Conservation (phyloP, 192 early-diverging fungal genomes). For the Rhizophagus prolifer region DNA sequence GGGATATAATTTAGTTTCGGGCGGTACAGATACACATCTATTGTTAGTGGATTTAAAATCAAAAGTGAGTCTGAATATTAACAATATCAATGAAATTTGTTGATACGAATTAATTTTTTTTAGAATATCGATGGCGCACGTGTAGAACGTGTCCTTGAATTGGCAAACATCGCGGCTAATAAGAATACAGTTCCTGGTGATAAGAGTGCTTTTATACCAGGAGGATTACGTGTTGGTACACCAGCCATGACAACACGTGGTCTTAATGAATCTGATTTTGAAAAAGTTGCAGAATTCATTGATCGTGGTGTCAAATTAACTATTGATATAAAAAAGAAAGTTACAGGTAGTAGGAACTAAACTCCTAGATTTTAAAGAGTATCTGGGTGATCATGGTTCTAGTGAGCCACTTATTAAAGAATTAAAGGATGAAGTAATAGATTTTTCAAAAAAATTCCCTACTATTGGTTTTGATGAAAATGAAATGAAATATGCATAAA, state of each 20-base stretch:
- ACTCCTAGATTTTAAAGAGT: constrained; percentile 88
- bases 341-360: constrained; percentile 64
- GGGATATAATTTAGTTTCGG: constrained; percentile 83
- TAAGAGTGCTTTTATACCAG: constrained; percentile 88
- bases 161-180: constrained; percentile 96
- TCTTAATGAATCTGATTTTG: constrained; percentile 84
- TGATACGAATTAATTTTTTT: neutral
- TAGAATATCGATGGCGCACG: constrained; percentile 92
- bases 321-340: constrained; percentile 62
- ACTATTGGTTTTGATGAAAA: constrained; percentile 78
- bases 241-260: constrained; percentile 99
- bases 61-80: constrained; percentile 40
- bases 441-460: constrained; percentile 85
- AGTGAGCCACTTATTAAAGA: constrained; percentile 58
- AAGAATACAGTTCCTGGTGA: constrained; percentile 99
- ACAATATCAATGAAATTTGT: no score
- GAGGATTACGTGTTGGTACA: constrained; percentile 91
- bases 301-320: constrained; percentile 84
- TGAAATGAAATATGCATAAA: constrained; percentile 56
- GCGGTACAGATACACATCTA: constrained; percentile 95
- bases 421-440: constrained; percentile 78
- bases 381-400: constrained; percentile 68
- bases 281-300: constrained; percentile 80
- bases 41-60: constrained; percentile 84
- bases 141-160: constrained; percentile 92